Percentiles rank a stretch among this genome's conserved stretches.
Conservation (phyloP, 2,329 filamentous ascomycete genomes). For the Truncatella angustata region DNA sequence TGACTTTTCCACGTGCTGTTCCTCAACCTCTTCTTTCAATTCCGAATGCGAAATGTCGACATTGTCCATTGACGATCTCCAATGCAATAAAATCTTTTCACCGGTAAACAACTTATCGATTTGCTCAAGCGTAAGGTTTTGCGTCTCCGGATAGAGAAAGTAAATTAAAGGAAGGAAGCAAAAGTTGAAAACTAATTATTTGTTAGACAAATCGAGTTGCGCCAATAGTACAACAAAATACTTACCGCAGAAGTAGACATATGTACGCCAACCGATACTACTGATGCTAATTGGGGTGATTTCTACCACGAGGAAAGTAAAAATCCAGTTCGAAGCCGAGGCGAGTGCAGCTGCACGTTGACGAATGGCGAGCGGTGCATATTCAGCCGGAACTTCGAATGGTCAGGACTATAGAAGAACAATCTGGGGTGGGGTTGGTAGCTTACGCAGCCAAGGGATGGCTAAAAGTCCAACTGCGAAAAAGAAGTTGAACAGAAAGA, state of each 20-base stretch:
- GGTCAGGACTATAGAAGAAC: background rate
- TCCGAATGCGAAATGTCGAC: no score
- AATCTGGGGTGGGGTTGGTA: background rate
- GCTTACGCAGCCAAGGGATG: conserved; percentile 32
- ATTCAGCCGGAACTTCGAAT: conserved; percentile 38
- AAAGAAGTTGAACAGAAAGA: conserved; percentile 42
- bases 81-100: conserved; percentile 3
- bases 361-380: conserved; percentile 37
- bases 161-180: conserved; percentile 17
- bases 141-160: conserved; percentile 14
- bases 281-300: conserved; percentile 16
- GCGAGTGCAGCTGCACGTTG: conserved; percentile 36
- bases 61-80: conserved; percentile 4
- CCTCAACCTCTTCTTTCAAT: no score
- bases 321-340: conserved; percentile 34
- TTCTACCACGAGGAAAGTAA: conserved; percentile 22
- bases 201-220: conserved; percentile 17
- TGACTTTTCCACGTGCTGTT: no score
- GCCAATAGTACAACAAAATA: no score
- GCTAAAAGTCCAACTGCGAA: conserved; percentile 39
- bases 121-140: conserved; percentile 27
- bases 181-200: conserved; percentile 29
- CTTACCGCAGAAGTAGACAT: conserved; percentile 21
- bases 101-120: conserved; percentile 21
- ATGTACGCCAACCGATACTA: conserved; percentile 16